phyloP scores from a whole-genome alignment of 345 rosid species.

The Boechera divaricarpa region DNA sequence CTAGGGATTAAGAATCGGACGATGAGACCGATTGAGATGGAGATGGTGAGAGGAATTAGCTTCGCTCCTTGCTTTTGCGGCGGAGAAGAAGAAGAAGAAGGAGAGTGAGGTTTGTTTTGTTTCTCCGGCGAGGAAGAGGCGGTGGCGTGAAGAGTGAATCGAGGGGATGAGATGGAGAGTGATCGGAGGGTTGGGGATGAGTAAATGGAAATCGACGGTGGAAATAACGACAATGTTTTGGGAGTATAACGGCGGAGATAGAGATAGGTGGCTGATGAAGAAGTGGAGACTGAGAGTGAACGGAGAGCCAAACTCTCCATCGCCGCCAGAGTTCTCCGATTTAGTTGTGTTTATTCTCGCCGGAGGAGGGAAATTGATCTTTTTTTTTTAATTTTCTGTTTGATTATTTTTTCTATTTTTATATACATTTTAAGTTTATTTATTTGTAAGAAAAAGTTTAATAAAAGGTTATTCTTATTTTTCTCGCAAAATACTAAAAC shows the following conservation, averaged over 20 bases:
- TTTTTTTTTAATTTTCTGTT: background rate
- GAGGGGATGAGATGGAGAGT: constrained; percentile 44
- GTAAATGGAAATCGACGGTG: constrained; percentile 1
- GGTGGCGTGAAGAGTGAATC: constrained; percentile 49
- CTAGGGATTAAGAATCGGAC: constrained; percentile 65
- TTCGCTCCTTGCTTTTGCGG: constrained; percentile 61
- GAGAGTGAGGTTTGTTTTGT: background rate
- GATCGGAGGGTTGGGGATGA: constrained; percentile 46
- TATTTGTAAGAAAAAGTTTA: too few relatives aligned
- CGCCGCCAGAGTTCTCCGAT: constrained; percentile 14
- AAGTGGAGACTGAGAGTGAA: constrained; percentile 46
- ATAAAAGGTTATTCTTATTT: too few relatives aligned
- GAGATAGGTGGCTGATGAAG: constrained; percentile 45
- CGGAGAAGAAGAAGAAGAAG: constrained; percentile 5
- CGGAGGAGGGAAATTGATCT: constrained; percentile 6
- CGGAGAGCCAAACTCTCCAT: constrained; percentile 76
- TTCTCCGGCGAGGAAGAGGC: constrained; percentile 41
- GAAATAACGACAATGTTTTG: constrained; percentile 11
- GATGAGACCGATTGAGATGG: constrained; percentile 65
- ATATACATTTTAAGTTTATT: too few relatives aligned
- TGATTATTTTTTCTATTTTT: background rate
- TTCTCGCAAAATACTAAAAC: too few relatives aligned
- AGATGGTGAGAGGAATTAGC: constrained; percentile 58
- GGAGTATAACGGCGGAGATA: constrained; percentile 50
- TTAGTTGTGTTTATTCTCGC: background rate